Evolutionary conservation across 139 green algal species (phyloP).

Genomic region (Micromonas pusilla): DNA sequence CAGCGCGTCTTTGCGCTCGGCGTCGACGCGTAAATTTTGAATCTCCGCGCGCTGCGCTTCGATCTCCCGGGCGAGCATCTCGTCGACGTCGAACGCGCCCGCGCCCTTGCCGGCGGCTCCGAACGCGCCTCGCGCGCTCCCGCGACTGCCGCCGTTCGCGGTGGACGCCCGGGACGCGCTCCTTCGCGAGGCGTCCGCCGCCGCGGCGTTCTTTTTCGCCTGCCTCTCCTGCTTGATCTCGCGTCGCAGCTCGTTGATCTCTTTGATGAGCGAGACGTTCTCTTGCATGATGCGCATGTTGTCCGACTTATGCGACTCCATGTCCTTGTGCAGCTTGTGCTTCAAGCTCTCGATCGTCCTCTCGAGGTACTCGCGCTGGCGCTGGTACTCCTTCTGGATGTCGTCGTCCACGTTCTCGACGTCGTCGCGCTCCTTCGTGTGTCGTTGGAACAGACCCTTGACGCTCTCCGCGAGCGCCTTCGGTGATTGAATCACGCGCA

Average conservation of each 20-base stretch:
- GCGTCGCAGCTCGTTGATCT: conserved; percentile 79
- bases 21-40: too few species aligned
- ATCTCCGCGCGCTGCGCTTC: too few species aligned
- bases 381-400: conserved; percentile 58
- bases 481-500: conserved; percentile 58
- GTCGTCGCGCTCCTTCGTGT: conserved; percentile 45
- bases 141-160: too few species aligned
- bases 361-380: conserved; percentile 72
- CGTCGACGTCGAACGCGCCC: too few species aligned
- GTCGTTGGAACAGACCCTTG: conserved; percentile 67
- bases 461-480: conserved; percentile 73
- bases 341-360: conserved; percentile 68
- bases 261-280: conserved; percentile 78
- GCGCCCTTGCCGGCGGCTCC: too few species aligned
- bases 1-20: too few species aligned
- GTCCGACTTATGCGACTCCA: conserved; percentile 54
- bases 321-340: conserved; percentile 68
- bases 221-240: conserved; percentile 56
- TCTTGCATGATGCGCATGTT: conserved; percentile 63
- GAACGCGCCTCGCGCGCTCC: too few species aligned
- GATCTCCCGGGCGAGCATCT: too few species aligned
- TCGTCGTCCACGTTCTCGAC: conserved; percentile 46
- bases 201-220: background rate
- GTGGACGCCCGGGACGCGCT: too few species aligned
- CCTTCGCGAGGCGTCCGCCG: background rate